Evolutionary conservation across 331 rosid genomes (phyloP).

Genomic region (Acacia concinna): DNA sequence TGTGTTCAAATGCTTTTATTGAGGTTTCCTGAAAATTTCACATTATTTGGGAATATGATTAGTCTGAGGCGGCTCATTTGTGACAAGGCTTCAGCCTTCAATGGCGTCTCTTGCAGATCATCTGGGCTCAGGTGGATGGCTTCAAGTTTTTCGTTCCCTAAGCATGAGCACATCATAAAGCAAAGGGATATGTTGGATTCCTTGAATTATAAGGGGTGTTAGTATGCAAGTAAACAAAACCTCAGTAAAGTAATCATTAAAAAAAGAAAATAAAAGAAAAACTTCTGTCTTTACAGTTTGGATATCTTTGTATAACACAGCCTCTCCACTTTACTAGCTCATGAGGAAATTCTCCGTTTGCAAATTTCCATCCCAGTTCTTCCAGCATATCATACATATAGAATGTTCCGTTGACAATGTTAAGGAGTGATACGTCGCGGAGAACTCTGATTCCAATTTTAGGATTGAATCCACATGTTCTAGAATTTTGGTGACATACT

Average conservation of each 20-base stretch:
- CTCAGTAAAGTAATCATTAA: too few relatives aligned
- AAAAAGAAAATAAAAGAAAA: too few relatives aligned
- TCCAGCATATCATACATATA: slow-evolving; percentile 15
- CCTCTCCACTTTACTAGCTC: background rate
- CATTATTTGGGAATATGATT: slow-evolving; percentile 7
- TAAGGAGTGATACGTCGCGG: background rate
- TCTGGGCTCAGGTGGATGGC: slow-evolving; percentile 17
- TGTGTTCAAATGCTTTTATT: too few relatives aligned
- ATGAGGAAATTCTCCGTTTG: background rate
- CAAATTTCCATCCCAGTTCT: background rate
- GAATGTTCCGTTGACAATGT: background rate
- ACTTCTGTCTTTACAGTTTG: background rate
- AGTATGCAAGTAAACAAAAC: background rate
- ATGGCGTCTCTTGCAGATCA: background rate
- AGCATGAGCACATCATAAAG: background rate
- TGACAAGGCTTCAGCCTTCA: slow-evolving; percentile 28
- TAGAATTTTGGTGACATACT: background rate
- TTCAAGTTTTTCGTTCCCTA: background rate
- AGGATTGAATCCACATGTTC: background rate
- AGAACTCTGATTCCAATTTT: background rate
- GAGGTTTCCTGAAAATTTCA: slow-evolving; percentile 3
- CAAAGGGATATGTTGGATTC: background rate
- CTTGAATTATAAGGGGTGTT: background rate
- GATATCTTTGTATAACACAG: background rate
- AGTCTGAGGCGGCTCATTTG: slow-evolving; percentile 8